Evolutionary conservation across 805 yeast species (phyloP).

Genomic region (Ogataea methanolica): DNA sequence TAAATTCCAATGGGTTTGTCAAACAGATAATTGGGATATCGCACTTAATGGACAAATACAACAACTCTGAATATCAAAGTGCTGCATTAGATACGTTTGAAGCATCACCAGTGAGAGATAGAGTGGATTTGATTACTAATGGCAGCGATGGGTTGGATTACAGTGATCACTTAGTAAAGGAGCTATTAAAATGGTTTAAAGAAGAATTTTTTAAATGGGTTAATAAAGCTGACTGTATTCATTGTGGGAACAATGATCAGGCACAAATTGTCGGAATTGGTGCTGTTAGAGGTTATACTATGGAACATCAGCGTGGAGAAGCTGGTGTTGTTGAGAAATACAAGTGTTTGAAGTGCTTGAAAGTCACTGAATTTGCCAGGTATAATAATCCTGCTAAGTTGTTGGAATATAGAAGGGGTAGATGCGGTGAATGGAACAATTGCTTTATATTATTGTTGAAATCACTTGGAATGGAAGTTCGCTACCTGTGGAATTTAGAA

Average conservation of each 20-base stretch:
- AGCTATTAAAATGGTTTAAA: conserved; percentile 66
- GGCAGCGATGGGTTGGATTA: conserved; percentile 31
- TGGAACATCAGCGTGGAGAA: conserved; percentile 41
- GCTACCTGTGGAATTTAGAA: conserved; percentile 85
- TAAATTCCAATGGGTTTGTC: conserved; percentile 8
- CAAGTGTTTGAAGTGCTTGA: conserved; percentile 49
- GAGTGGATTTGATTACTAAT: conserved; percentile 27
- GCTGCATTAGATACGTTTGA: conserved; percentile 61
- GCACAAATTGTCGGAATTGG: conserved; percentile 37
- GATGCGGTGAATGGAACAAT: conserved; percentile 97
- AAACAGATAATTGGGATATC: conserved; percentile 9
- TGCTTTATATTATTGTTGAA: conserved; percentile 68
- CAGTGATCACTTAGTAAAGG: conserved; percentile 55
- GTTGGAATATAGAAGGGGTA: conserved; percentile 59
- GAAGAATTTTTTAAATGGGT: conserved; percentile 82
- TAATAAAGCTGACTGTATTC: conserved; percentile 57
- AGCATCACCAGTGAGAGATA: conserved; percentile 54
- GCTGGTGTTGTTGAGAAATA: conserved; percentile 64
- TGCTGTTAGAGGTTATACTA: conserved; percentile 36
- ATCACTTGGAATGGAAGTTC: conserved; percentile 57
- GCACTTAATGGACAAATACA: conserved; percentile 32
- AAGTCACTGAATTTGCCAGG: conserved; percentile 61
- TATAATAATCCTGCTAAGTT: conserved; percentile 64
- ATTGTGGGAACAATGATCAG: conserved; percentile 41
- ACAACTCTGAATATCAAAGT: conserved; percentile 42